phyloP scores from a whole-genome alignment of 345 rosid species.

The Gossypium longicalyx region DNA sequence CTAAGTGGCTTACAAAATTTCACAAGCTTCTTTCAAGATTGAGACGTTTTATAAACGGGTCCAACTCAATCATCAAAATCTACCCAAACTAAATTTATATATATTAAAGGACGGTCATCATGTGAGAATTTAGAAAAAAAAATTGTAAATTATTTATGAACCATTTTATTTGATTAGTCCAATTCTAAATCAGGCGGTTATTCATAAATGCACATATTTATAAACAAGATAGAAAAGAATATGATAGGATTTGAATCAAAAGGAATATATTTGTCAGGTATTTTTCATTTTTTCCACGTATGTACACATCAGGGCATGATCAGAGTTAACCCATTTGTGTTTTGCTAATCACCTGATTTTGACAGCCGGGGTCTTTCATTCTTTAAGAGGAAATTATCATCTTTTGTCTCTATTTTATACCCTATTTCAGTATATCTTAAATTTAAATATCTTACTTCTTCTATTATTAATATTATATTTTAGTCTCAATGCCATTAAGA shows the following conservation, averaged over 20 bases:
- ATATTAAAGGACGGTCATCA: not conserved
- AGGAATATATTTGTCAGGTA: not conserved
- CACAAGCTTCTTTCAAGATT: slow-evolving; percentile 34
- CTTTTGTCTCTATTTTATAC: too few species aligned
- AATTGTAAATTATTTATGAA: too few species aligned
- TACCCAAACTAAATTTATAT: not conserved
- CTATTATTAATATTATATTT: too few species aligned
- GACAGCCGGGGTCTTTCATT: too few species aligned
- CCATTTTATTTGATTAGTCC: not conserved
- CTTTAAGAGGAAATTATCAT: too few species aligned
- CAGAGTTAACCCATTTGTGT: not conserved
- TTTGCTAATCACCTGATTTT: not conserved
- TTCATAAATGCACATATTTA: slow-evolving; percentile 6
- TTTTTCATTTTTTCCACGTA: not conserved
- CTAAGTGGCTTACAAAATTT: slow-evolving; percentile 32
- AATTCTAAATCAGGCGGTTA: not conserved
- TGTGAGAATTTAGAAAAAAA: too few species aligned
- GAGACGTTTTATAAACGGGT: slow-evolving; percentile 13
- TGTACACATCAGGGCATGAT: not conserved
- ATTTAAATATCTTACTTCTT: too few species aligned
- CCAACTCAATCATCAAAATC: slow-evolving; percentile 31
- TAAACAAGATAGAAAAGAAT: not conserved
- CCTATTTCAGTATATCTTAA: too few species aligned
- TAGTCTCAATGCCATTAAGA: too few species aligned
- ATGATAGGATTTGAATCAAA: not conserved